A percentile compares a stretch with the other conserved stretches of the same genome.
Conservation (phyloP, 2,329 filamentous ascomycete genomes). For the Tolypocladium cylindrosporum region DNA sequence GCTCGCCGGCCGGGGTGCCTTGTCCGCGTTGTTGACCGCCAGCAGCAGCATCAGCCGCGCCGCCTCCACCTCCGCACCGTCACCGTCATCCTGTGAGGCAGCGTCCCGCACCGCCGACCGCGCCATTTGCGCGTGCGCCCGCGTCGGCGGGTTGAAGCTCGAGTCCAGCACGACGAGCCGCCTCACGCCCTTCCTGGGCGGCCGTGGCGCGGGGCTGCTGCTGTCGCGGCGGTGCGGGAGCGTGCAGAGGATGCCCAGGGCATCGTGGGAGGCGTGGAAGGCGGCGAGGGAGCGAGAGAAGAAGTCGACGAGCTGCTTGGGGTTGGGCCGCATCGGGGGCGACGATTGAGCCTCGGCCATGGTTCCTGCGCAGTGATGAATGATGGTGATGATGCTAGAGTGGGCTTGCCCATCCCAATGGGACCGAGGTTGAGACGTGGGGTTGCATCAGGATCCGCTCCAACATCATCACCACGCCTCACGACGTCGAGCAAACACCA, state of each 20-base stretch:
- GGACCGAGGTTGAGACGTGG: not conserved
- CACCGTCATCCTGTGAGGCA: not conserved
- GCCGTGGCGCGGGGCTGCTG: constrained; percentile 9
- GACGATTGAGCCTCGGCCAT: not conserved
- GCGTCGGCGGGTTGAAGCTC: constrained; percentile 59
- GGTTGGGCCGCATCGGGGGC: constrained; percentile 10
- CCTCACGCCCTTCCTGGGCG: constrained; percentile 8
- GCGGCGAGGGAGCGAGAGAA: constrained; percentile 33
- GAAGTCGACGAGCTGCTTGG: constrained; percentile 24
- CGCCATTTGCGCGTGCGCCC: constrained; percentile 49
- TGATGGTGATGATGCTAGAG: not conserved
- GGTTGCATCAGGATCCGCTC: not conserved
- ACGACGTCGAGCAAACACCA: not conserved
- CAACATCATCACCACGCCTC: not conserved
- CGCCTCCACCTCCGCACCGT: constrained; percentile 6
- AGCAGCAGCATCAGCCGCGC: constrained; percentile 47
- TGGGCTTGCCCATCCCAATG: not conserved
- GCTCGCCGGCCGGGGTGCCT: constrained; percentile 54
- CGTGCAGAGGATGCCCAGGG: constrained; percentile 36
- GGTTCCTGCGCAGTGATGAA: not conserved
- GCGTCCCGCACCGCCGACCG: constrained; percentile 29
- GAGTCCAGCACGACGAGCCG: constrained; percentile 52
- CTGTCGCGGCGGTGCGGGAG: constrained; percentile 13
- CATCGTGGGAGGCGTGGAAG: constrained; percentile 32
- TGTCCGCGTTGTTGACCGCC: constrained; percentile 56